Conservation (phyloP, 192 early-diverging fungal species). For the Entomortierella parvispora region DNA sequence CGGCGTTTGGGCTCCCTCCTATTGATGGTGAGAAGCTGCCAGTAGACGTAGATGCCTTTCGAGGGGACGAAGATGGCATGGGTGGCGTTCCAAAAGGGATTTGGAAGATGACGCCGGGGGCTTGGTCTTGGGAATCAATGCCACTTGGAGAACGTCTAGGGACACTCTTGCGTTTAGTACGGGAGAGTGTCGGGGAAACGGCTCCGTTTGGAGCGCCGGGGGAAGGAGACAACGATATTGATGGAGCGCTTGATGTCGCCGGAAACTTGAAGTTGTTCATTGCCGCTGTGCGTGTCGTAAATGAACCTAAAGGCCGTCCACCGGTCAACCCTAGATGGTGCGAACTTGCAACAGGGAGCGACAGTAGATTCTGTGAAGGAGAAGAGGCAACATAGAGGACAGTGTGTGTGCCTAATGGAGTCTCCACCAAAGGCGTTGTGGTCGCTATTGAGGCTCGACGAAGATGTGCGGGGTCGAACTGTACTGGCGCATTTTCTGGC, state of each 20-base stretch:
- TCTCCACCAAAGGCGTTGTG: conserved; percentile 24
- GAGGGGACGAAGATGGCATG: conserved; percentile 1
- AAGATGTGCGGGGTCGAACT: conserved; percentile 8
- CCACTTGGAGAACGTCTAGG: conserved; percentile 38
- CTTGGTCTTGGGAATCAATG: conserved; percentile 19
- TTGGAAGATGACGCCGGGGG: conserved; percentile 42
- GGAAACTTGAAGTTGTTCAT: conserved; percentile 49
- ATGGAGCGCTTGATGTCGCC: conserved; percentile 6
- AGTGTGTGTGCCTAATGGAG: conserved; percentile 20
- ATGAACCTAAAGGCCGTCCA: background rate
- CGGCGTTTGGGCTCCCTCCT: too few species aligned
- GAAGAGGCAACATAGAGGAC: conserved; percentile 35
- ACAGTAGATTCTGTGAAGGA: conserved; percentile 27
- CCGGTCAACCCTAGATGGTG: too few species aligned
- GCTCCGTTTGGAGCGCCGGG: background rate
- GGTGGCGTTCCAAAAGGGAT: conserved; percentile 35
- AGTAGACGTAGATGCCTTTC: background rate
- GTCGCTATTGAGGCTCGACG: conserved; percentile 41
- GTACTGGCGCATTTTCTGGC: conserved; percentile 9
- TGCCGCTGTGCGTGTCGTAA: conserved; percentile 12
- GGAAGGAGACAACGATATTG: conserved; percentile 9
- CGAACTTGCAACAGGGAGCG: conserved; percentile 17
- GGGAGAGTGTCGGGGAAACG: background rate
- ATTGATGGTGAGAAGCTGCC: conserved; percentile 19
- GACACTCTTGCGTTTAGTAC: conserved; percentile 44